Evolutionary conservation across 2,329 filamentous ascomycete species (phyloP), one percentile per base, ranked within the genome.

Genomic region (Graphiopsis chlorocephala): DNA sequence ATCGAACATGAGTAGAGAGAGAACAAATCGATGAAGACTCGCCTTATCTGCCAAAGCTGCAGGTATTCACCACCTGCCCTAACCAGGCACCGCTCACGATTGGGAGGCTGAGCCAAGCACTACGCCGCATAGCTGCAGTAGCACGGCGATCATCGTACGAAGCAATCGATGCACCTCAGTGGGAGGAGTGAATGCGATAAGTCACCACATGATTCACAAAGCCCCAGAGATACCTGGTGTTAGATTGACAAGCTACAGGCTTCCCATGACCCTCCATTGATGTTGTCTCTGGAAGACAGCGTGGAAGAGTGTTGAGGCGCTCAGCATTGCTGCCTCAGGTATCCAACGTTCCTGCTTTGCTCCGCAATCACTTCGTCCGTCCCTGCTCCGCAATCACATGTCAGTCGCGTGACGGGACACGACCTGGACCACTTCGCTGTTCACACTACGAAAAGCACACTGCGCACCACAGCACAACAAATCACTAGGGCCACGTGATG

Each of bases 311-410:
- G 20, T 42, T 8, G 33, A 38, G 17, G 35, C 35, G 5, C n/a
- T 10, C 3, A 3, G 8, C 1, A 45, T 45, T 20, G 38, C 38
- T 45, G 38, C 38, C 38, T 45, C n/a, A 45, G 38, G 38, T n/a
- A 20, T 10, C 5, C n/a, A n/a, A n/a, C 35, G 35, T 42, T 45
- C 38, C 38, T 45, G n/a, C n/a, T 10, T 5, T n/a, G 52, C 52
- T 38, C 20, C 31, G 31, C 55, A 57, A 42, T 57, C 55, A 57
- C 55, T 42, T 57, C n/a, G n/a, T n/a, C n/a, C n/a, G n/a, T n/a
- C n/a, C n/a, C n/a, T n/a, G 52, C 52, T 38, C 20, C 31, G 31
- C 55, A 57, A 42, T 57, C 55, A 57, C 55, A 57, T 57, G n/a
- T n/a, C 10, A 11, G 15, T n/a, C 33, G 31, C n/a, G 31, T 38